These are phyloP conservation scores for Ascoidea rubescens DNA, from an alignment of 805 yeast species.

Conservation along the genomic window DNA sequence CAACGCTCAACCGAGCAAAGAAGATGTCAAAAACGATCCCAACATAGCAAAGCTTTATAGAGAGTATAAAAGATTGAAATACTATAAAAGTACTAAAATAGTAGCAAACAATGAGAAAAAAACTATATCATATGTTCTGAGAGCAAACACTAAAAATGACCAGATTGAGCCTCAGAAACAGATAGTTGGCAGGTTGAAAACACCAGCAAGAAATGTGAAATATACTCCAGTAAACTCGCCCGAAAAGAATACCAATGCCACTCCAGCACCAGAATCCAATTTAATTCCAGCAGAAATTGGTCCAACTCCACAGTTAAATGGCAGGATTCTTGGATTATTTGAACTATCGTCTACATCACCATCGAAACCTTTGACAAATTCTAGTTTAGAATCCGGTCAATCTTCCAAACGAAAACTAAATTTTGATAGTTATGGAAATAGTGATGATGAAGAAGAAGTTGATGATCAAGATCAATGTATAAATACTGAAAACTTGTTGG, in stretches of 20 bases:
- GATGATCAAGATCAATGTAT: constrained; percentile 5
- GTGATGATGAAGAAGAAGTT: constrained; percentile 12
- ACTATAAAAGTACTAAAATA: neutral
- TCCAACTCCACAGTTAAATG: constrained; percentile 80
- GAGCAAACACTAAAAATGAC: too few relatives aligned
- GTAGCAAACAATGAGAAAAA: neutral
- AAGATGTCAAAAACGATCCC: constrained; percentile 29
- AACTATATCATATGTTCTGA: too few relatives aligned
- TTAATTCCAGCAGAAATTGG: constrained; percentile 34
- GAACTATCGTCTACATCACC: constrained; percentile 30
- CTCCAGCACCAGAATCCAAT: constrained; percentile 6
- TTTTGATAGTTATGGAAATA: constrained; percentile 10
- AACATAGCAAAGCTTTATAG: constrained; percentile 22
- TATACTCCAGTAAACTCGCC: constrained; percentile 14
- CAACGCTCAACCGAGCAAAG: constrained; percentile 31
- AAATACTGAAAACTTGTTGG: constrained; percentile 6
- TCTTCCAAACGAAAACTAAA: constrained; percentile 12
- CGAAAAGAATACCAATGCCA: constrained; percentile 4
- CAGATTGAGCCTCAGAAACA: neutral
- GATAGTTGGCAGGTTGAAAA: constrained; percentile 1
- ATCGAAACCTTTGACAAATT: constrained; percentile 12
- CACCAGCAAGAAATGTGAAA: constrained; percentile 2
- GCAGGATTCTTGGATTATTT: constrained; percentile 60
- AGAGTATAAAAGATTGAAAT: constrained; percentile 16
- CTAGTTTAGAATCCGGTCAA: neutral